Percentiles rank a stretch among this genome's conserved stretches.
phyloP scores from a whole-genome alignment of 371 early-diverging fungal genomes.

The Coelomomyces lativittatus region DNA sequence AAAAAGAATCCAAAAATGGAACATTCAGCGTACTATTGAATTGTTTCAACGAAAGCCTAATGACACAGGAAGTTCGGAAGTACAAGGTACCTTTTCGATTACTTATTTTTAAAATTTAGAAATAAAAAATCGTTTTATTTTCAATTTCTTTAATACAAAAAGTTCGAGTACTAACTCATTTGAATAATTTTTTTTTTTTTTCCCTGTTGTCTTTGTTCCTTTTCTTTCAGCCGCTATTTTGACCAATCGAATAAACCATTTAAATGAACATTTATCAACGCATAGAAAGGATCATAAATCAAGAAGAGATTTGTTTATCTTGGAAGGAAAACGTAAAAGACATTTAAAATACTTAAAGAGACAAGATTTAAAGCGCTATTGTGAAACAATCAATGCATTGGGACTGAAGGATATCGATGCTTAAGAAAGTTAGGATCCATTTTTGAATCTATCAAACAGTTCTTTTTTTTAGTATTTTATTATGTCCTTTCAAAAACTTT shows the following conservation, averaged over 20 bases:
- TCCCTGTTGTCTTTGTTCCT: slow-evolving; percentile 1
- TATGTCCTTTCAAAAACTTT: too few relatives aligned
- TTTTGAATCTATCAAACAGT: too few relatives aligned
- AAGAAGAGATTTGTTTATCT: slow-evolving; percentile 53
- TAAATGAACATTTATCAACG: slow-evolving; percentile 54
- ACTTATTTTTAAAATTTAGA: neutral
- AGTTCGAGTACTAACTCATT: too few relatives aligned
- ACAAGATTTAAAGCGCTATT: slow-evolving; percentile 48
- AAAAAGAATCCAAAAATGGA: slow-evolving; percentile 54
- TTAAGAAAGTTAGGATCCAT: too few relatives aligned
- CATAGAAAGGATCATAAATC: slow-evolving; percentile 72
- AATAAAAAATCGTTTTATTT: neutral
- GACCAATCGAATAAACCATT: slow-evolving; percentile 71
- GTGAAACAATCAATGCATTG: slow-evolving; percentile 44
- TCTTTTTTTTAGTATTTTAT: too few relatives aligned
- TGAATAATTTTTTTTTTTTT: neutral
- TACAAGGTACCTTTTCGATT: slow-evolving; percentile 49
- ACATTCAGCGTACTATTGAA: slow-evolving; percentile 51
- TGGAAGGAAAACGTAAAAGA: slow-evolving; percentile 61
- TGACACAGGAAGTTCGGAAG: slow-evolving; percentile 83
- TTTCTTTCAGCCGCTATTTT: slow-evolving; percentile 55
- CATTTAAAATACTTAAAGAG: slow-evolving; percentile 76
- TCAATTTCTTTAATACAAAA: too few relatives aligned
- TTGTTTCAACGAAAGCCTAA: slow-evolving; percentile 54
- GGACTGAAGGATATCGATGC: slow-evolving; percentile 23